Evolutionary conservation across 106 monocot species (phyloP), one percentile per base, ranked within the genome.

Genomic region (Allium sativum): DNA sequence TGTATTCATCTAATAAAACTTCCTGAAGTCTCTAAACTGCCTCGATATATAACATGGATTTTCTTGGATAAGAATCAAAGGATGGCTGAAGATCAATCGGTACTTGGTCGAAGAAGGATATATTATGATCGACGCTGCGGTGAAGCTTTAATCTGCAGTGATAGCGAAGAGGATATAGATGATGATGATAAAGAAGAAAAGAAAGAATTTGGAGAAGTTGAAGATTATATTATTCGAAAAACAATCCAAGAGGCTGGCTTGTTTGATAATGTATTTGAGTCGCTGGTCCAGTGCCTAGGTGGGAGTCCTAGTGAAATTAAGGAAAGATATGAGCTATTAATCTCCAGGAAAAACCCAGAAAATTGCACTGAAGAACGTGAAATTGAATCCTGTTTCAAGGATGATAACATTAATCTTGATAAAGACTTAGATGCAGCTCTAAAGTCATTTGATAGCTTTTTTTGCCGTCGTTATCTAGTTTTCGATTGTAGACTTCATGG

Each of bases 61-160:
- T 98, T 98, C 64, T 67, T 98, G 67, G 96, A 98, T 66, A 98
- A 91, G 96, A 96, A 96, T 55, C 96, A 96, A 53, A 84, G 90
- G 76, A 96, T 96, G 96, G 70, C 84, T 21, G 96, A 96, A 56
- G 96, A 96, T 67, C 96, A 96, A 77, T 96, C 96, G 56, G 84
- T 96, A 75, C 77, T 96, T 66, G 96, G 96, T 42, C 81, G 96
- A 22, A 77, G 96, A 72, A 82, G 96, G 71, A 96, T 96, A 65
- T 96, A 96, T 66, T 96, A 96, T 80, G 96, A 96, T 72, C 84
- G 69, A 72, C 81, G 65, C 60, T 79, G 90, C 75, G 96, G 96
- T 48, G 96, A 96, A 82, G 96, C 96, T 69, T 69, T 96, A 67
- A 96, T 96, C 55, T 96, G 96, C 66, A 96, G 91, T 70, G 96